Evolutionary conservation across 108 stramenopile genomes (phyloP).

Genomic region (Asterionellopsis glacialis): DNA sequence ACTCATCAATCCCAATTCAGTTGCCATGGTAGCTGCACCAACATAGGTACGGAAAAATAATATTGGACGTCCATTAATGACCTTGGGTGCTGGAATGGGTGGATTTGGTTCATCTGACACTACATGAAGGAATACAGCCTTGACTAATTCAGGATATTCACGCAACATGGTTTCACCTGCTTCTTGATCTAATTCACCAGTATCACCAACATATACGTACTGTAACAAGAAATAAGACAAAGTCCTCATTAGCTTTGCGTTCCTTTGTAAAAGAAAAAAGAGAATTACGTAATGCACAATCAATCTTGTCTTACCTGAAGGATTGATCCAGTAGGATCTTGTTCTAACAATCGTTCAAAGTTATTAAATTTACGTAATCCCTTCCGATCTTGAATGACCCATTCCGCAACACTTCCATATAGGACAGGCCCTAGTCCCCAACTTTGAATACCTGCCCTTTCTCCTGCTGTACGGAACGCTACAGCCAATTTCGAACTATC

Average conservation of each 20-base stretch:
- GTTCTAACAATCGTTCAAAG: slow-evolving; percentile 81
- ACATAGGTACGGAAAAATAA: slow-evolving; percentile 93
- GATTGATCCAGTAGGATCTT: slow-evolving; percentile 78
- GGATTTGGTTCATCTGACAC: slow-evolving; percentile 55
- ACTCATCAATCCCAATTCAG: slow-evolving; percentile 76
- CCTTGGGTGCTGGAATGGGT: slow-evolving; percentile 56
- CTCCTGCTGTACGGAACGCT: slow-evolving; percentile 72
- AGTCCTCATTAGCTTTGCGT: too few species aligned
- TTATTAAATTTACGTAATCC: slow-evolving; percentile 85
- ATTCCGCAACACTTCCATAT: slow-evolving; percentile 94
- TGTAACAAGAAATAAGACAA: not conserved
- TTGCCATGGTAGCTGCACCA: slow-evolving; percentile 85
- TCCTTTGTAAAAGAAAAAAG: too few species aligned
- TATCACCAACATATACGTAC: slow-evolving; percentile 94
- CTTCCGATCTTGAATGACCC: slow-evolving; percentile 88
- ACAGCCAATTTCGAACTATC: slow-evolving; percentile 67
- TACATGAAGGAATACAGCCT: slow-evolving; percentile 88
- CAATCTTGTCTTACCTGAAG: slow-evolving; percentile 28
- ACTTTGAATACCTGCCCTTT: slow-evolving; percentile 48
- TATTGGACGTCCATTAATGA: slow-evolving; percentile 86
- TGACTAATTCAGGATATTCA: slow-evolving; percentile 86
- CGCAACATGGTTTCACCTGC: slow-evolving; percentile 88
- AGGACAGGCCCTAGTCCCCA: slow-evolving; percentile 94
- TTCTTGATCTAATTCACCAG: slow-evolving; percentile 91
- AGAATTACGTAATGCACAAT: not conserved